These are phyloP conservation scores for Solanum chilense DNA, from an alignment of 257 asterid genomes.

Conservation along the genomic window DNA sequence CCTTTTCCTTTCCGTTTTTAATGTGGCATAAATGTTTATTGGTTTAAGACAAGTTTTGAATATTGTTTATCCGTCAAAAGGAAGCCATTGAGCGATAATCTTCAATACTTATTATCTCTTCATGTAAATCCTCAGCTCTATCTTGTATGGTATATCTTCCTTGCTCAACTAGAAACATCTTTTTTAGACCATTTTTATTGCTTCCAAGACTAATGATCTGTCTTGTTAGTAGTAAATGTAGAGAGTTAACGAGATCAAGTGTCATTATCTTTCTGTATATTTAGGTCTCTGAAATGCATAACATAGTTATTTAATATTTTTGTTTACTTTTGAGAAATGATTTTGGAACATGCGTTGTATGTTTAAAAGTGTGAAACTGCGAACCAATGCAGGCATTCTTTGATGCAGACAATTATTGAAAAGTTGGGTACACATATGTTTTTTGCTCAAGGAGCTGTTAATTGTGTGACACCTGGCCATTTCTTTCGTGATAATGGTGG, in stretches of 20 bases:
- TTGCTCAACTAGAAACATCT: background rate
- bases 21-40: background rate
- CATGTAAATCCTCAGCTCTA: background rate
- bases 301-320: background rate
- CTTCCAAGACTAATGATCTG: background rate
- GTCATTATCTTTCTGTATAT: background rate
- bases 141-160: background rate
- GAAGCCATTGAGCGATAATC: background rate
- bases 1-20: background rate
- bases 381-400: background rate
- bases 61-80: background rate
- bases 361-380: background rate
- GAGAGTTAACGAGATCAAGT: background rate
- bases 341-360: background rate
- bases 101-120: background rate
- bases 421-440: background rate
- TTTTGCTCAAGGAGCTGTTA: background rate
- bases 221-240: background rate
- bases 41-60: background rate
- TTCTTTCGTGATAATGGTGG: background rate
- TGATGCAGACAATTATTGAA: background rate
- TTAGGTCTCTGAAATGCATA: background rate
- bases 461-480: background rate
- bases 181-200: background rate
- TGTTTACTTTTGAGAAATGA: background rate